Base-by-base conservation (phyloP, 371 early-diverging fungal genomes). In the Circinella minor region DNA sequence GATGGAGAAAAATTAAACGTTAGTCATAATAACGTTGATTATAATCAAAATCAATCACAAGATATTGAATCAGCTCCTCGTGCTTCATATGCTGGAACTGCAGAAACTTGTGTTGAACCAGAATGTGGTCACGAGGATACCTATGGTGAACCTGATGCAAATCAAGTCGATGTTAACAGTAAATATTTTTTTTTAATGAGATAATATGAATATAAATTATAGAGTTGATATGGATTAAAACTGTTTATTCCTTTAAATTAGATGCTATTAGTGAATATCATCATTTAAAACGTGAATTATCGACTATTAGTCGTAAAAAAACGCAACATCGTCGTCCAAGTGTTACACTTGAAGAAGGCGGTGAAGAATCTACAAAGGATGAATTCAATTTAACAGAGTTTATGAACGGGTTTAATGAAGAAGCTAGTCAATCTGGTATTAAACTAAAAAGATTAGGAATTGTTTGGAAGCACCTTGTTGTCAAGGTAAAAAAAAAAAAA, bases 391-490 rank as follows among this genome's bases (percentile, higher is more conserved):
- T 77, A 20, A 63, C 66, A 34, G 66, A 67, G 13, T 77, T 63
- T 59, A 47, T 77, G 54, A 65, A 70, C n/a, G 71, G 68, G 34
- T 46, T 72, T 18, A 18, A 15, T 4, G 39, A 54, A 27, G 57
- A 65, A 48, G 38, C 55, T 4, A 47, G 38, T 4, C 46, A 69
- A 39, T 66, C 67, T 18, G 82, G 79, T 17, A 48, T 74, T 39
- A 79, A 75, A 47, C 51, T 62, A 9, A 73, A 78, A 20, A 68
- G 66, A 8, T 63, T 84, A 61, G 81, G 84, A 48, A 59, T 84
- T 13, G 67, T 71, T 17, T 81, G 81, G 81, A 72, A 70, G 59
- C 69, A 81, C 57, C 46, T 81, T 34, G 69, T 68, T 13, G 81
- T 81, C 63, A 71, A 71, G 81, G 81, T 71, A 71, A 43, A 36